Evolutionary conservation across 805 yeast species (phyloP), one percentile per base, ranked within the genome.

Genomic region (Hanseniaspora valbyensis): DNA sequence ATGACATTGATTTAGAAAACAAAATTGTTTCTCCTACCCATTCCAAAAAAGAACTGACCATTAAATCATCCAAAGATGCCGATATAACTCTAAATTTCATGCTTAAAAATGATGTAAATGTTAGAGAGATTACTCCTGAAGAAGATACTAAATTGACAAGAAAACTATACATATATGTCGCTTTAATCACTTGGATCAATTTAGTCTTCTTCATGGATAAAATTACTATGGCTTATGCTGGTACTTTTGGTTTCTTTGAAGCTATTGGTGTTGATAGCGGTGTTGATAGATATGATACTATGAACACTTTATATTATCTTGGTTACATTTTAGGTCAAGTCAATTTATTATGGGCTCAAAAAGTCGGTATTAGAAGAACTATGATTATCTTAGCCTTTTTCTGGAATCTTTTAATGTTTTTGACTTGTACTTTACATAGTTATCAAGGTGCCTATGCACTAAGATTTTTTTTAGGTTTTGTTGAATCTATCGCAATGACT

Each of bases 381-480:
- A 42, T 50, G 44, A 50, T 41, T 13, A 36, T 33, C 2, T 6
- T 50, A 1, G 29, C 36, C 10, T 39, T 44, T 25, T 22, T 41
- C 8, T 50, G 53, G 53, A 44, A 41, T 38, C 13, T 50, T 2
- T 16, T 38, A n/a, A 44, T 50, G 50, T 50, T 33, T 25, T 32
- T 39, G 8, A 33, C 43, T 3, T 44, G 49, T 44, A 32, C 42
- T 6, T 28, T 39, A 5, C 30, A 21, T 19, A 22, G 40, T 19
- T 50, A 50, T 26, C 44, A 44, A 44, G 53, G 53, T 16, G 44
- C 45, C 2, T 50, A 50, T 46, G 70, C 68, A 16, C 52, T 69
- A 12, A 61, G 77, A 54, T 70, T 73, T 56, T 66, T 73, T 40
- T 62, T 74, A 50, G 80, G 80, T 5, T 61, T 70, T 42, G 61